Conservation (phyloP, 2,329 filamentous ascomycete species). For the Dendryphion nanum region DNA sequence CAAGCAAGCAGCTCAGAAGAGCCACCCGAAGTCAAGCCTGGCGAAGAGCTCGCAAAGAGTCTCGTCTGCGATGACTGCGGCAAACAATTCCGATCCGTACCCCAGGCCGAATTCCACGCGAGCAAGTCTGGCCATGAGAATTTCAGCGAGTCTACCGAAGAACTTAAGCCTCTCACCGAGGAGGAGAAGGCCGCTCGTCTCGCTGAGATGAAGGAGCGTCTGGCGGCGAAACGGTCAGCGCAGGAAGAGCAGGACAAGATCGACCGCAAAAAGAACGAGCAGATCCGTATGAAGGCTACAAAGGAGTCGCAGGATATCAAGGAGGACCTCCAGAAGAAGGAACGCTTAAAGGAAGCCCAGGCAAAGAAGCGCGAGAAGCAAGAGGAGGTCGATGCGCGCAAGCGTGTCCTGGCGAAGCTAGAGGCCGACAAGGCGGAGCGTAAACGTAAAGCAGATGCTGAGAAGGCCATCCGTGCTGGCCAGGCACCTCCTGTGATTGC, state of each 20-base stretch:
- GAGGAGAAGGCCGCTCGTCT: conserved; percentile 85
- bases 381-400: conserved; percentile 81
- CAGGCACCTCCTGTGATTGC: conserved; percentile 51
- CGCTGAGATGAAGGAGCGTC: conserved; percentile 68
- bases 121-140: conserved; percentile 87
- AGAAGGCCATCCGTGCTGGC: conserved; percentile 86
- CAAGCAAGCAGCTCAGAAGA: conserved; percentile 46
- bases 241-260: conserved; percentile 73
- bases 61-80: conserved; percentile 93
- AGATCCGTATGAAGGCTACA: conserved; percentile 81
- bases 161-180: conserved; percentile 84
- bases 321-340: conserved; percentile 82
- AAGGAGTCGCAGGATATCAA: conserved; percentile 86
- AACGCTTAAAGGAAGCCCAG: conserved; percentile 87
- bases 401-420: conserved; percentile 87
- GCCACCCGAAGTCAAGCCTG: conserved; percentile 66
- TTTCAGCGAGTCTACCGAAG: conserved; percentile 91
- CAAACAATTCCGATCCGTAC: conserved; percentile 81
- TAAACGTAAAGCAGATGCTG: conserved; percentile 77
- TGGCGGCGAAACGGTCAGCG: conserved; percentile 69
- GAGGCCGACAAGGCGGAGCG: conserved; percentile 92
- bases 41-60: conserved; percentile 67
- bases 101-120: conserved; percentile 85
- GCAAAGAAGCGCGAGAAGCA: conserved; percentile 85
- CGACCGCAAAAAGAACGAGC: conserved; percentile 81